Evolutionary conservation across 257 asterid genomes (phyloP), one percentile per base, ranked within the genome.

Genomic region (Paraleonurus japonicus): DNA sequence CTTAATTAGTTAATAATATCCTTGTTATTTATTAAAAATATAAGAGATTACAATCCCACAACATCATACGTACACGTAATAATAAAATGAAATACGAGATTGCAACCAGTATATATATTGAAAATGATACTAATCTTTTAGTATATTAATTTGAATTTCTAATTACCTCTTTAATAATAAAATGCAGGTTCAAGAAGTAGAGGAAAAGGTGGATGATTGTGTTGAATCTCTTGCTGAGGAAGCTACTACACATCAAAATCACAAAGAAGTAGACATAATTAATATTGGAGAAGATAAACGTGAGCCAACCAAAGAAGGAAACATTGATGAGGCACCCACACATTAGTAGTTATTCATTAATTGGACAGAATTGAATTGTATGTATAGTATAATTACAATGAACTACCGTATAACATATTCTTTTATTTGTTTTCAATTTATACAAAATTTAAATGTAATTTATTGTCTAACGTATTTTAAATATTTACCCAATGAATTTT

Each of bases 101-200:
- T 51, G 28, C 19, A 19, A 51, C 26, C 2, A 4, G 4, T 27
- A 60, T 17, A 60, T 55, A 12, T 28, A 1, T 0, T 27, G 22
- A 6, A 59, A 47, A 47, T 47, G 20, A 45, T 47, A 47, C 7
- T 0, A 47, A n/a, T 3, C 6, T n/a, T 0, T 17, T 51, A 6
- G 27, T 53, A 23, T 53, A 20, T 54, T 0, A 10, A 22, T 22
- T 54, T 53, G 0, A 10, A 22, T 22, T 54, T 53, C 6, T 20
- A 20, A 53, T n/a, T n/a, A 48, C 1, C 20, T 7, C 16, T 9
- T 17, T 1, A 51, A 51, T 51, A 0, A 17, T 48, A 9, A 51
- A 5, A 77, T 69, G 69, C 80, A 85, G 89, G 82, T 80, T 50
- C 83, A 85, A 57, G 87, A 80, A 54, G 74, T 69, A 19, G 87